Conservation (phyloP, 1,139 yeast species). For the Candida gigantensis region DNA sequence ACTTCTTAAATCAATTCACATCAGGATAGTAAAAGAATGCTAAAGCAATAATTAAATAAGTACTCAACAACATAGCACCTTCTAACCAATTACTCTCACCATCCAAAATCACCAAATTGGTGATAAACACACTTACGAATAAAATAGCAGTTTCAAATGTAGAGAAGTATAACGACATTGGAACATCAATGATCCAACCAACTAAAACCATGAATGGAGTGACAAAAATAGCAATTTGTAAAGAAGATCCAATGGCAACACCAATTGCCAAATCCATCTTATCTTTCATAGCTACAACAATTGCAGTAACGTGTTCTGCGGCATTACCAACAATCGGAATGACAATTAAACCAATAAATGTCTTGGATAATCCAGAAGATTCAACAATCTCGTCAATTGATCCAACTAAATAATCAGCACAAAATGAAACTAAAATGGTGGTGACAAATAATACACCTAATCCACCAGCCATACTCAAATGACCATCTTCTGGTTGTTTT, state of each 20-base stretch:
- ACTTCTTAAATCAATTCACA: slow-evolving; percentile 6
- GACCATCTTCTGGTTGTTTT: slow-evolving; percentile 23
- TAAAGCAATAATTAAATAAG: slow-evolving; percentile 82
- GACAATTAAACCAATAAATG: slow-evolving; percentile 89
- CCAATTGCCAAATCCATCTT: slow-evolving; percentile 98
- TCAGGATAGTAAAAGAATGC: slow-evolving; percentile 86
- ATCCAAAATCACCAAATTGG: slow-evolving; percentile 84
- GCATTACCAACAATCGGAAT: slow-evolving; percentile 98
- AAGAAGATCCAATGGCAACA: slow-evolving; percentile 95
- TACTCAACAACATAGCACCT: slow-evolving; percentile 87
- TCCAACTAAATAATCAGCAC: slow-evolving; percentile 92
- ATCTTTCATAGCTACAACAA: slow-evolving; percentile 90
- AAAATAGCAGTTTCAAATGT: slow-evolving; percentile 92
- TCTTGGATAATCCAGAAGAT: slow-evolving; percentile 83
- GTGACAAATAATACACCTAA: slow-evolving; percentile 54
- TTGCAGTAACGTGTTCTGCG: slow-evolving; percentile 97
- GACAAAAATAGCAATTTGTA: slow-evolving; percentile 91
- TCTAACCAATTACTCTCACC: slow-evolving; percentile 98
- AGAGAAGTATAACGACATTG: slow-evolving; percentile 90
- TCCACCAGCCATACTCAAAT: slow-evolving; percentile 44
- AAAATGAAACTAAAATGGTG: slow-evolving; percentile 81
- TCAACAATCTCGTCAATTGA: slow-evolving; percentile 88
- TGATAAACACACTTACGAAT: slow-evolving; percentile 83
- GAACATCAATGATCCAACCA: slow-evolving; percentile 89
- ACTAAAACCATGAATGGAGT: slow-evolving; percentile 92